Conservation (phyloP, 768 basidiomycete species). For the Psilocybe cyanescens region DNA sequence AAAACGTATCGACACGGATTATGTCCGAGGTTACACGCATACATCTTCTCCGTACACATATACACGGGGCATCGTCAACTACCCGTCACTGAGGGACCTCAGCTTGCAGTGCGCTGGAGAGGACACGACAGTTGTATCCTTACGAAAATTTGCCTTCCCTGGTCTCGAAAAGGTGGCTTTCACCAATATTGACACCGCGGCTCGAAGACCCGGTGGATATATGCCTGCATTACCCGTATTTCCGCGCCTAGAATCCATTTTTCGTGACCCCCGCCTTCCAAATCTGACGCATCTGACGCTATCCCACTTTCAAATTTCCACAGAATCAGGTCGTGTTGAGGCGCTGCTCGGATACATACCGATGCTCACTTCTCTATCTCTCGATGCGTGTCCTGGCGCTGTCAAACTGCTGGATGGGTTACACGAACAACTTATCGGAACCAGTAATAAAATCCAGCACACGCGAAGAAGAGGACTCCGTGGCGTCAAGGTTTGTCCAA, state of each 20-base stretch:
- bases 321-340: slow-evolving; percentile 37
- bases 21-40: slow-evolving; percentile 19
- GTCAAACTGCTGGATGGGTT: slow-evolving; percentile 43
- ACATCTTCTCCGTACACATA: slow-evolving; percentile 11
- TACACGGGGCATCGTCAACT: slow-evolving; percentile 23
- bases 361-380: slow-evolving; percentile 46
- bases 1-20: slow-evolving; percentile 12
- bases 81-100: slow-evolving; percentile 43
- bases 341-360: slow-evolving; percentile 58
- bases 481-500: slow-evolving; percentile 52
- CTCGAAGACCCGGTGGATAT: slow-evolving; percentile 18
- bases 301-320: slow-evolving; percentile 45
- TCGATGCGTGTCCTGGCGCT: slow-evolving; percentile 50
- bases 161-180: slow-evolving; percentile 48
- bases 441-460: slow-evolving; percentile 13
- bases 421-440: slow-evolving; percentile 37
- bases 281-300: slow-evolving; percentile 54
- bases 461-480: slow-evolving; percentile 19
- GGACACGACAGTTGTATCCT: slow-evolving; percentile 38
- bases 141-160: slow-evolving; percentile 50
- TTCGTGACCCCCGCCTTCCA: slow-evolving; percentile 59
- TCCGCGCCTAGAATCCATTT: slow-evolving; percentile 54
- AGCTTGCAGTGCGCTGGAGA: slow-evolving; percentile 44
- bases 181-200: slow-evolving; percentile 35
- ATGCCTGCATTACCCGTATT: slow-evolving; percentile 33